Conservation (phyloP, 2,329 filamentous ascomycete species). For the Epichloe sibirici region DNA sequence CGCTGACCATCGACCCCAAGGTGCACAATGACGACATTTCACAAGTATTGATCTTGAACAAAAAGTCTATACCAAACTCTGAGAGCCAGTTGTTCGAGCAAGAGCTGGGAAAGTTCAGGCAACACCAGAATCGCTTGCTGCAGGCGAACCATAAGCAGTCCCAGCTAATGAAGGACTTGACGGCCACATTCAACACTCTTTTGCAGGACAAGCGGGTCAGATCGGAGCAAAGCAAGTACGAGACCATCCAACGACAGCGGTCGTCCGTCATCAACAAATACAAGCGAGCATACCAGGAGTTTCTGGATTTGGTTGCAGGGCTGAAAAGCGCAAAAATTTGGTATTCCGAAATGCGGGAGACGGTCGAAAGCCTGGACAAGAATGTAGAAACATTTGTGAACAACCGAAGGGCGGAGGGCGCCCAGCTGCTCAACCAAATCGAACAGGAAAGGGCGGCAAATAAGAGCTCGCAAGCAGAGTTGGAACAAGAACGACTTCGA, state of each 20-base stretch:
- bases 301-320: constrained; percentile 77
- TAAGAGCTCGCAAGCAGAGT: constrained; percentile 53
- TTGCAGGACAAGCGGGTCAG: constrained; percentile 89
- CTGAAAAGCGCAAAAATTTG: constrained; percentile 81
- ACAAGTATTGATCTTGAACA: constrained; percentile 93
- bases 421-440: constrained; percentile 78
- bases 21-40: constrained; percentile 95
- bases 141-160: constrained; percentile 95
- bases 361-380: constrained; percentile 80
- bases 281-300: constrained; percentile 83
- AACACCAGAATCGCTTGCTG: constrained; percentile 79
- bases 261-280: constrained; percentile 75
- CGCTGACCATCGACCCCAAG: constrained; percentile 29
- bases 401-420: constrained; percentile 83
- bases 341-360: constrained; percentile 93
- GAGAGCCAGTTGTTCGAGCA: constrained; percentile 88
- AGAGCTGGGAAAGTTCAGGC: constrained; percentile 93
- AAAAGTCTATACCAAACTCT: constrained; percentile 87
- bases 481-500: constrained; percentile 76
- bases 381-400: constrained; percentile 97
- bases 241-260: constrained; percentile 71
- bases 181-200: constrained; percentile 71
- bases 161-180: constrained; percentile 88
- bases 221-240: constrained; percentile 91
- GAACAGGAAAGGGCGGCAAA: constrained; percentile 61